These are phyloP conservation scores for Daldinia childiae DNA, from an alignment of 495 filamentous ascomycete genomes.

Conservation along the genomic window DNA sequence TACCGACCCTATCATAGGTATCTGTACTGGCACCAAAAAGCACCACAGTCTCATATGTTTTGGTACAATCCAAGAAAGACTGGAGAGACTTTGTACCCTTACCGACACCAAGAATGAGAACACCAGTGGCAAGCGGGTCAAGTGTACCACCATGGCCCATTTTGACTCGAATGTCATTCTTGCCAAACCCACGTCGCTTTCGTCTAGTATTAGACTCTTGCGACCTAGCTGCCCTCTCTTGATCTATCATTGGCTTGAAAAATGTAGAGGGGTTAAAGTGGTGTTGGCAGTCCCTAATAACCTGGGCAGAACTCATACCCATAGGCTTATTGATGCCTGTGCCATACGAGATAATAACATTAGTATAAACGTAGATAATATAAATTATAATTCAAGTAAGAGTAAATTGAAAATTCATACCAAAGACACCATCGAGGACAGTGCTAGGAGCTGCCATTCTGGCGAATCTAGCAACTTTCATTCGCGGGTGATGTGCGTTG, in stretches of 20 bases:
- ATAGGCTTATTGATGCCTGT: conserved; percentile 92
- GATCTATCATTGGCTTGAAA: conserved; percentile 77
- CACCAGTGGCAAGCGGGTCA: conserved; percentile 92
- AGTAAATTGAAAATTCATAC: conserved; percentile 51
- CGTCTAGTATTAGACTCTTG: conserved; percentile 65
- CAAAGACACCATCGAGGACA: conserved; percentile 79
- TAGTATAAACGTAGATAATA: not conserved
- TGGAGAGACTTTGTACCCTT: conserved; percentile 84
- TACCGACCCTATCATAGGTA: conserved; percentile 86
- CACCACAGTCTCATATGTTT: conserved; percentile 88
- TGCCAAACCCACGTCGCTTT: conserved; percentile 60
- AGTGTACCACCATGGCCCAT: conserved; percentile 96
- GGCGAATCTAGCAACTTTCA: conserved; percentile 42
- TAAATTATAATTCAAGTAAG: not conserved
- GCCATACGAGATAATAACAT: not conserved
- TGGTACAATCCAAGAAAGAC: conserved; percentile 84
- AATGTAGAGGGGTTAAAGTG: conserved; percentile 81
- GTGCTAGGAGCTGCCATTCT: conserved; percentile 63
- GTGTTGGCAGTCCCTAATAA: conserved; percentile 81
- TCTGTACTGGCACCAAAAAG: conserved; percentile 94
- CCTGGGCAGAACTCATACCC: conserved; percentile 84
- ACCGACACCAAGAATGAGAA: conserved; percentile 87
- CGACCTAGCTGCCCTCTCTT: conserved; percentile 62
- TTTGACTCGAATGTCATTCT: conserved; percentile 76
- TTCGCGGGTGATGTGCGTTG: conserved; percentile 22